These are phyloP conservation scores for Annona squamosa DNA, from an alignment of 164 flowering plant species.

Conservation along the genomic window DNA sequence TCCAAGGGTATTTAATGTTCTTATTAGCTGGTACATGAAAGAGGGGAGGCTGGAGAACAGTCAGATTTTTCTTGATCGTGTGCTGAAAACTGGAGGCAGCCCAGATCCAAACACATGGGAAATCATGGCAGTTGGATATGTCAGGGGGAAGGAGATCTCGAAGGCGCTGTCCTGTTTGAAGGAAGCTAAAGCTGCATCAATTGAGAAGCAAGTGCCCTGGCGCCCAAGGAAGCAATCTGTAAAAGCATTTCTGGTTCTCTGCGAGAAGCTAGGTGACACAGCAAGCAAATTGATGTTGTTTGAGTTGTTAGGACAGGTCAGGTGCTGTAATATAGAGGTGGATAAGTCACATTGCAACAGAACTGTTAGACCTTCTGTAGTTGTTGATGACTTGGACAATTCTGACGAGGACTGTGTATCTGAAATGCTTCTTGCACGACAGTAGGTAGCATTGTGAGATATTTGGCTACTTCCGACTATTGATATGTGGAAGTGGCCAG, in stretches of 20 bases:
- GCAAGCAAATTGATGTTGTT: slow-evolving; percentile 12
- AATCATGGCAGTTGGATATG: slow-evolving; percentile 57
- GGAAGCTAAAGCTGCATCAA: slow-evolving; percentile 34
- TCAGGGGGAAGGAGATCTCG: slow-evolving; percentile 30
- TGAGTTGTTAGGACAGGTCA: slow-evolving; percentile 16
- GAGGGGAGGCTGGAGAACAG: slow-evolving; percentile 52
- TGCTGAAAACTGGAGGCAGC: slow-evolving; percentile 58
- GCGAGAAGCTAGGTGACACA: slow-evolving; percentile 18
- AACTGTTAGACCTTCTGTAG: slow-evolving; percentile 2
- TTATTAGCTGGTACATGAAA: slow-evolving; percentile 53
- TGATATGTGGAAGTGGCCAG: background rate
- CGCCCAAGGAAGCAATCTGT: slow-evolving; percentile 47
- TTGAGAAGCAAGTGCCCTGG: slow-evolving; percentile 46
- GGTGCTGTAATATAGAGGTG: slow-evolving; percentile 14
- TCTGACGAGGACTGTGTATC: slow-evolving; percentile 10
- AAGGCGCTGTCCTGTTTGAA: slow-evolving; percentile 64
- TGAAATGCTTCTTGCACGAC: slow-evolving; percentile 15
- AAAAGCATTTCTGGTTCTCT: slow-evolving; percentile 16
- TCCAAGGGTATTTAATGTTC: slow-evolving; percentile 61
- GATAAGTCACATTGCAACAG: slow-evolving; percentile 12
- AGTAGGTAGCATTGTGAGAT: slow-evolving; percentile 8
- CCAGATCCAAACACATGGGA: slow-evolving; percentile 73
- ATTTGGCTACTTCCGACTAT: background rate
- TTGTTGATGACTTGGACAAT: slow-evolving; percentile 7
- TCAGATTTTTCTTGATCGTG: slow-evolving; percentile 37